Evolutionary conservation across 129 eudicot species (phyloP).

Genomic region (Artemisia tridentata): DNA sequence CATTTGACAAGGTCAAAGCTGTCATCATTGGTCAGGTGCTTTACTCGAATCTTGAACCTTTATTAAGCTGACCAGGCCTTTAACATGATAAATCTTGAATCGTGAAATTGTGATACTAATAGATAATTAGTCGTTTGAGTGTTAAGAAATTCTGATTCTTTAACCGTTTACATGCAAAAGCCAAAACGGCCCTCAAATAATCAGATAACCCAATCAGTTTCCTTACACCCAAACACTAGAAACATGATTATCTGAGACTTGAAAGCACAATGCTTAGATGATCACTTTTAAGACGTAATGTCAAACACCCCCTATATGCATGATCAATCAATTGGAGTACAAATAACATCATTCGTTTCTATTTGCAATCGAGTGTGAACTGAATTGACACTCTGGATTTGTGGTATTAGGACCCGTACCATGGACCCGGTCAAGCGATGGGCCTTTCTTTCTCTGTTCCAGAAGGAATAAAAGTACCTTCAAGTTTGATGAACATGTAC

Average conservation of each 20-base stretch:
- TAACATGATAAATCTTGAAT: neutral
- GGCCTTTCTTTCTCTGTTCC: slow-evolving; percentile 98
- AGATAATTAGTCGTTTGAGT: no score
- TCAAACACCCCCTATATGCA: neutral
- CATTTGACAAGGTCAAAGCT: slow-evolving; percentile 80
- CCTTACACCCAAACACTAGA: neutral
- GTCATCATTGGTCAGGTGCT: slow-evolving; percentile 93
- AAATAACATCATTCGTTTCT: neutral
- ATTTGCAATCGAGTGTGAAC: neutral
- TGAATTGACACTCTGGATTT: neutral
- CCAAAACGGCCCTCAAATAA: no score
- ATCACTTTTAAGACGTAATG: neutral
- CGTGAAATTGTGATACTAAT: no score
- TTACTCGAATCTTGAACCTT: slow-evolving; percentile 7
- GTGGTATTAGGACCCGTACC: slow-evolving; percentile 79
- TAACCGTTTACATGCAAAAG: no score
- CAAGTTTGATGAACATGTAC: slow-evolving; percentile 84
- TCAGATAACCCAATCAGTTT: neutral
- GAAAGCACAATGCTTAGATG: neutral
- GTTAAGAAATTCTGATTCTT: neutral
- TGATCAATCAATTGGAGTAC: neutral
- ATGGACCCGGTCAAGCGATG: slow-evolving; percentile 99
- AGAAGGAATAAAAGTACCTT: slow-evolving; percentile 71
- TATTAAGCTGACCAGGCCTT: neutral
- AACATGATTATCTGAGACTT: neutral